Evolutionary conservation across 352 stramenopile genomes (phyloP).

Genomic region (Aphanomyces euteiches): DNA sequence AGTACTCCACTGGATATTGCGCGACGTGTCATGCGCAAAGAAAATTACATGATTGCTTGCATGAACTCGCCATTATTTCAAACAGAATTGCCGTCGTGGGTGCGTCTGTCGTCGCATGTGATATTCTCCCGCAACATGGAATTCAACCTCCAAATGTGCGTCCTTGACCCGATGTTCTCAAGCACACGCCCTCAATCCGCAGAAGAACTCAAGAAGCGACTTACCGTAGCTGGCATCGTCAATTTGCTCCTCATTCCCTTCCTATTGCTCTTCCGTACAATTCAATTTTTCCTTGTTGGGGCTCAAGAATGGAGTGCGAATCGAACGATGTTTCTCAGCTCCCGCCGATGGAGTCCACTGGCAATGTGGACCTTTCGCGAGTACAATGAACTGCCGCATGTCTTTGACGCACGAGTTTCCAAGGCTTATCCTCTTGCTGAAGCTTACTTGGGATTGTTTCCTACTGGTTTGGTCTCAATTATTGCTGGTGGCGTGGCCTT

Average conservation of each 20-base stretch:
- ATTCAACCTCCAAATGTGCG: constrained; percentile 93
- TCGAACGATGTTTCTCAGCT: constrained; percentile 90
- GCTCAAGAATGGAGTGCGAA: constrained; percentile 94
- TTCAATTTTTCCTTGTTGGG: constrained; percentile 97
- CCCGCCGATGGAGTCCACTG: constrained; percentile 90
- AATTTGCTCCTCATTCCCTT: constrained; percentile 96
- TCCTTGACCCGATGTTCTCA: constrained; percentile 97
- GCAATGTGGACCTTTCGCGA: constrained; percentile 92
- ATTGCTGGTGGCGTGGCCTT: constrained; percentile 93
- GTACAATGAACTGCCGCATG: constrained; percentile 98
- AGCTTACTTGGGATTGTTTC: constrained; percentile 94
- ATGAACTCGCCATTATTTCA: constrained; percentile 95
- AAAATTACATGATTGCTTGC: constrained; percentile 98
- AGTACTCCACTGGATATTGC: constrained; percentile 87
- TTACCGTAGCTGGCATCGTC: constrained; percentile 91
- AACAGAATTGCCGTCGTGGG: constrained; percentile 52
- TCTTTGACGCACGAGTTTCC: constrained; percentile 91
- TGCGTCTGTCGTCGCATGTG: constrained; percentile 73
- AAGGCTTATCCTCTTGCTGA: constrained; percentile 90
- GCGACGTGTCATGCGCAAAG: constrained; percentile 95
- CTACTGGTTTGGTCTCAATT: constrained; percentile 81
- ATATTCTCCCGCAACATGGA: constrained; percentile 90
- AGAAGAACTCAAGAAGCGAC: constrained; percentile 87
- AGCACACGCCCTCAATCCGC: constrained; percentile 83
- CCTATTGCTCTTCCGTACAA: constrained; percentile 94